Percentiles rank a stretch among this genome's conserved stretches.
Evolutionary conservation across 164 flowering plant species (phyloP).

Genomic region (Cinnamomum chago): DNA sequence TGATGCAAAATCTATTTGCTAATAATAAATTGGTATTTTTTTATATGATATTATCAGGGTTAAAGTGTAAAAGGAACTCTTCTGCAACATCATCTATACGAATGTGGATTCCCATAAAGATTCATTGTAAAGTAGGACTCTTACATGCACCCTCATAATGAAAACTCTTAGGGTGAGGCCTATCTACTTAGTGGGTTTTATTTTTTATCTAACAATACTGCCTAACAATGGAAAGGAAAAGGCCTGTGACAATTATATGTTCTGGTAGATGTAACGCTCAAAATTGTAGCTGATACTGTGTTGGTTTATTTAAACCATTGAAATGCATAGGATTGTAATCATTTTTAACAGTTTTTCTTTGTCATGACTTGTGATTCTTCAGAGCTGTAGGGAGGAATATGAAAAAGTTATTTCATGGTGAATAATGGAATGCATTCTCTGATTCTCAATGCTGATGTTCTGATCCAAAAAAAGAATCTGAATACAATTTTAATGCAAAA

Average conservation of each 20-base stretch:
- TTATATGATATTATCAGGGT: slow-evolving; percentile 14
- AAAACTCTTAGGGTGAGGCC: not conserved
- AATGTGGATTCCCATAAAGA: not conserved
- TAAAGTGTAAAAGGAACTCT: not conserved
- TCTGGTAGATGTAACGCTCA: no score
- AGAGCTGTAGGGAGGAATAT: no score
- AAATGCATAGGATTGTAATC: no score
- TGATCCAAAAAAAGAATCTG: no score
- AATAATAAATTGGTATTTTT: not conserved
- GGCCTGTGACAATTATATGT: not conserved
- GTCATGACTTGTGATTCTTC: no score
- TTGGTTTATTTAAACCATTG: no score
- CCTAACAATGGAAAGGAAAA: not conserved
- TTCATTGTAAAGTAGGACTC: not conserved
- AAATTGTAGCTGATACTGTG: no score
- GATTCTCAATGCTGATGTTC: no score
- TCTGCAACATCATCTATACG: not conserved
- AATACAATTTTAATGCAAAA: no score
- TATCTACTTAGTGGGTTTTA: not conserved
- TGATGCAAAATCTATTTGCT: not conserved
- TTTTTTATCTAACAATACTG: not conserved
- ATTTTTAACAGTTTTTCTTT: no score
- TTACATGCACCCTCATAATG: not conserved
- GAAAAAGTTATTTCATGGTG: no score
- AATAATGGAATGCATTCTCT: no score